Evolutionary conservation across 2,329 filamentous ascomycete genomes (phyloP).

Genomic region (Cercospora sp.): DNA sequence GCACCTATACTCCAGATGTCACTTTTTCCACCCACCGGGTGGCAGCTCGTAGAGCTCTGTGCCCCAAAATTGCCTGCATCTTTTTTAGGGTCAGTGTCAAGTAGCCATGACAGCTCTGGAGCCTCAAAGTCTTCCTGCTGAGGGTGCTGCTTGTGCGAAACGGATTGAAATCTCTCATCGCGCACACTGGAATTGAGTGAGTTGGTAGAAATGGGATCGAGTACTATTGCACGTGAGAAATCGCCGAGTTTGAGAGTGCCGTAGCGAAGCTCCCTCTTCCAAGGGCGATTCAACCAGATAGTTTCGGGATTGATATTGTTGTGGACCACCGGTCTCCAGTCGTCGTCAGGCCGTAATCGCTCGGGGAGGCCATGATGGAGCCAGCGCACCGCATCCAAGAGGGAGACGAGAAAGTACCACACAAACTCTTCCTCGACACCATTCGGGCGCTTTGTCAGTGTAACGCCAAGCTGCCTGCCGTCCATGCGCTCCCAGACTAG

Average conservation of each 20-base stretch:
- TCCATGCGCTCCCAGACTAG: slow-evolving; percentile 19
- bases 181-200: slow-evolving; percentile 1
- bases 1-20: slow-evolving; percentile 23
- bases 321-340: slow-evolving; percentile 32
- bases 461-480: slow-evolving; percentile 7
- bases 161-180: neutral
- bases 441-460: slow-evolving; percentile 8
- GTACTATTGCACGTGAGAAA: slow-evolving; percentile 9
- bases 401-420: slow-evolving; percentile 19
- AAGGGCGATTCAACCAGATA: slow-evolving; percentile 28
- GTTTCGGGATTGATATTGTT: slow-evolving; percentile 43
- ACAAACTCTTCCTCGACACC: slow-evolving; percentile 20
- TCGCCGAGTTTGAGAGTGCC: slow-evolving; percentile 20
- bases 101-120: slow-evolving; percentile 14
- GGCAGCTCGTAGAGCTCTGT: neutral
- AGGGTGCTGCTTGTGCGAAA: neutral
- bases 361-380: slow-evolving; percentile 9
- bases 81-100: slow-evolving; percentile 4
- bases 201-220: neutral
- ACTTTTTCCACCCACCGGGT: neutral
- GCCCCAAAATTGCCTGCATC: neutral
- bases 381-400: slow-evolving; percentile 16
- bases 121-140: slow-evolving; percentile 16
- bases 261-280: neutral
- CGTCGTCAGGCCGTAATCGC: neutral